Evolutionary conservation across 2,329 filamentous ascomycete species (phyloP), one percentile per base, ranked within the genome.

Genomic region (Xylariaceae sp.): DNA sequence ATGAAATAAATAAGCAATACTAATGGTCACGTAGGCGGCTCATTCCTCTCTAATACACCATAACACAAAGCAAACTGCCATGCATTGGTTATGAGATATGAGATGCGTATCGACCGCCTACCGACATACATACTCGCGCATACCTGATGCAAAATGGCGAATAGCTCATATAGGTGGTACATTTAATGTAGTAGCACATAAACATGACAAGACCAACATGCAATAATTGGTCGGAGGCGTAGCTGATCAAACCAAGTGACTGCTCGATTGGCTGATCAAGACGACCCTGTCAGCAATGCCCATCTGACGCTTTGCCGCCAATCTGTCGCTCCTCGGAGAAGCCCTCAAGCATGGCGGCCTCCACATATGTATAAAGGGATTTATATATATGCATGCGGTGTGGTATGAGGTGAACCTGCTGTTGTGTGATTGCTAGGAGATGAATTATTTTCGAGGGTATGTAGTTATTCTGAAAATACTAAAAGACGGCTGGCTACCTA

Each of bases 251-350:
- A 45, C 40, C 50, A 56, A 49, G 28, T 51, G 49, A 45, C 53
- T 48, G 41, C 31, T 62, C 49, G 12, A 65, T 62, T 64, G 61
- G 61, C 47, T 52, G 61, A 56, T 44, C 48, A 48, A 56, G 50
- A 56, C 50, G 48, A 21, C 51, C 53, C 57, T 58, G 44, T 46
- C 48, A 48, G 43, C 56, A 41, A 61, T 41, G 45, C 45, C 61
- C n/a, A 62, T 63, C 63, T 60, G 61, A 65, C 60, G 51, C 57
- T 58, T 57, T 59, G 61, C 55, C 61, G 61, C 58, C 58, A 47
- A 58, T 61, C 56, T 51, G 44, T 33, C 39, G 19, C 51, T 50
- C 51, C 46, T 60, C 39, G 52, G 36, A 53, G 26, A 40, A n/a
- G n/a, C n/a, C n/a, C n/a, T n/a, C n/a, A n/a, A n/a, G n/a, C 43